These are phyloP conservation scores for Crithidia fasciculata DNA, from an alignment of 208 protist genomes.

Conservation along the genomic window DNA sequence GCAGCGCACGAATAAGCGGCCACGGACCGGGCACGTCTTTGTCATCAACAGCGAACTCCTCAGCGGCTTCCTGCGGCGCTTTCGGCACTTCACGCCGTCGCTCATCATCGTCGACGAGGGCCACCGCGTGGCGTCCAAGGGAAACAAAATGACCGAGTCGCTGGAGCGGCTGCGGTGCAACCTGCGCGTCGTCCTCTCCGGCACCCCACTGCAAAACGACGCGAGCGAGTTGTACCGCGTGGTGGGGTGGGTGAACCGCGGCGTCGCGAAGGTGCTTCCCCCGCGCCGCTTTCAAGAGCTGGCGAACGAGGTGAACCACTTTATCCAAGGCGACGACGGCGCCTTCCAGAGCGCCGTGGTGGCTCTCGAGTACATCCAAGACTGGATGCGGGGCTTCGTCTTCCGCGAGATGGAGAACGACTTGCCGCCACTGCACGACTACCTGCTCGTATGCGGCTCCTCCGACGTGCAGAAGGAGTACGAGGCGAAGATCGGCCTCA, in stretches of 20 bases:
- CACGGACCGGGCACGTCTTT: constrained; percentile 65
- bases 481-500: constrained; percentile 23
- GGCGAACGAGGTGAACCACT: constrained; percentile 64
- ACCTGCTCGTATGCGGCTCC: constrained; percentile 78
- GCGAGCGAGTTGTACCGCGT: constrained; percentile 83
- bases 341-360: constrained; percentile 53
- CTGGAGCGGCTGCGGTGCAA: constrained; percentile 59
- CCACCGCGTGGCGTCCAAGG: constrained; percentile 74
- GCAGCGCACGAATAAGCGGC: constrained; percentile 30
- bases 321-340: constrained; percentile 74
- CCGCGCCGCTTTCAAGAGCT: constrained; percentile 59
- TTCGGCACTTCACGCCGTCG: constrained; percentile 57
- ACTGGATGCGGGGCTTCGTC: constrained; percentile 88
- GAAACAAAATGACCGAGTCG: constrained; percentile 61
- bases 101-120: constrained; percentile 90
- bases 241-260: constrained; percentile 79
- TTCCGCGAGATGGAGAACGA: constrained; percentile 85
- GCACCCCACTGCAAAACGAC: constrained; percentile 91
- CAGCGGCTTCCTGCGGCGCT: constrained; percentile 48
- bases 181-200: constrained; percentile 81
- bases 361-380: constrained; percentile 79
- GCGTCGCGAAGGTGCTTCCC: constrained; percentile 57
- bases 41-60: constrained; percentile 83
- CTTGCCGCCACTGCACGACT: constrained; percentile 86
- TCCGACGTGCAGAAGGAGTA: constrained; percentile 55